Evolutionary conservation across 768 basidiomycete genomes (phyloP).

Genomic region (Rhodotorula paludigena): DNA sequence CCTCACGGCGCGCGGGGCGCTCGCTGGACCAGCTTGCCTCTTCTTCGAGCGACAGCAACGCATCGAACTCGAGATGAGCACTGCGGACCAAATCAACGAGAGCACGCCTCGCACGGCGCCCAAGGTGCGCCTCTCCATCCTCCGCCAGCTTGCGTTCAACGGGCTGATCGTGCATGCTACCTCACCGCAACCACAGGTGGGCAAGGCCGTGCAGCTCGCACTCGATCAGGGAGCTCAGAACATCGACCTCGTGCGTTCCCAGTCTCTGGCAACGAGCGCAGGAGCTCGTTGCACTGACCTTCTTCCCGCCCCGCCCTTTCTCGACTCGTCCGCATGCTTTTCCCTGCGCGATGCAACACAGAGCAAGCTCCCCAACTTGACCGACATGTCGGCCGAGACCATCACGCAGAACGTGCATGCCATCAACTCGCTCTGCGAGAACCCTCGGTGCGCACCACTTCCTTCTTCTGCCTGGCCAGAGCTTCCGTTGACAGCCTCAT

Average conservation of each 20-base stretch:
- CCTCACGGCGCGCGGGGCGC: no score
- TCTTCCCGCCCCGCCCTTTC: neutral
- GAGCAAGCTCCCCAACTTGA: slow-evolving; percentile 19
- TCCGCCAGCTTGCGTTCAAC: neutral
- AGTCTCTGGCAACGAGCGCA: no score
- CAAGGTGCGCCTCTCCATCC: neutral
- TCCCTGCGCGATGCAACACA: neutral
- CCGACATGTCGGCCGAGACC: slow-evolving; percentile 9
- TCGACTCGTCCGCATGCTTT: no score
- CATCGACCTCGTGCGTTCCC: slow-evolving; percentile 26
- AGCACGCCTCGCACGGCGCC: neutral
- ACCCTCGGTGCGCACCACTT: slow-evolving; percentile 21
- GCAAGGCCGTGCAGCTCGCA: slow-evolving; percentile 26
- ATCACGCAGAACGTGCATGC: slow-evolving; percentile 56
- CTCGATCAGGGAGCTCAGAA: slow-evolving; percentile 32
- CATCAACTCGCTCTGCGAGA: slow-evolving; percentile 40
- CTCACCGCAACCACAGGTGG: neutral
- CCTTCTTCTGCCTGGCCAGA: neutral
- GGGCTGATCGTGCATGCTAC: neutral
- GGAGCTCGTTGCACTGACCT: neutral
- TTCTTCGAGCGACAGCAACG: neutral
- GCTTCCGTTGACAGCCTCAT: neutral
- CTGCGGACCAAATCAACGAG: neutral
- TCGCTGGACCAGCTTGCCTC: no score
- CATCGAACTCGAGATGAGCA: neutral